Conservation (phyloP, 2,329 filamentous ascomycete genomes). For the Didymella lethalis region DNA sequence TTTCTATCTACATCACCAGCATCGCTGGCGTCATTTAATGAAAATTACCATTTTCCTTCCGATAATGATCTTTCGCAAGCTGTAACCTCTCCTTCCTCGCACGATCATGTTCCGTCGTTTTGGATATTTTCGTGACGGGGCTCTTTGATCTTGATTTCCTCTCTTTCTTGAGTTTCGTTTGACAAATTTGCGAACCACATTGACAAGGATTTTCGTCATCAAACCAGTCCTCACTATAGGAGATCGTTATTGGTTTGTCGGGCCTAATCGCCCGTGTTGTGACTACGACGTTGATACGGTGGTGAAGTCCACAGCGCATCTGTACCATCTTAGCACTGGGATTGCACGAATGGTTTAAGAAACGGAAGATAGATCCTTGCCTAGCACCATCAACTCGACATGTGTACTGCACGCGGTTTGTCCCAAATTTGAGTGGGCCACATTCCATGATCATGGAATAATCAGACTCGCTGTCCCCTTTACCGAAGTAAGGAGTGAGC, state of each 20-base stretch:
- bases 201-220: not conserved
- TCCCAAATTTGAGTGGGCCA: not conserved
- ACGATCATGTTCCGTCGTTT: too few relatives aligned
- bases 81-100: too few relatives aligned
- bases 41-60: too few relatives aligned
- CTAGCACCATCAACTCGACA: slow-evolving; percentile 5
- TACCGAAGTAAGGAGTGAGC: not conserved
- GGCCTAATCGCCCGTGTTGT: not conserved
- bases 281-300: not conserved
- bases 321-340: not conserved
- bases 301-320: not conserved
- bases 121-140: too few relatives aligned
- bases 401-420: not conserved
- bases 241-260: not conserved
- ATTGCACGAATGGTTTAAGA: slow-evolving; percentile 10
- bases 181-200: not conserved
- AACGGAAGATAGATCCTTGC: slow-evolving; percentile 4
- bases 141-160: not conserved
- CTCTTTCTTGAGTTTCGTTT: not conserved
- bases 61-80: too few relatives aligned
- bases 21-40: too few relatives aligned
- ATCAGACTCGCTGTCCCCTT: not conserved
- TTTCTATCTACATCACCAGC: too few relatives aligned
- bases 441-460: not conserved
- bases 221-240: slow-evolving; percentile 1